Percentiles rank a stretch among this genome's conserved stretches.
Evolutionary conservation across 225 moss, liverwort and hornwort genomes (phyloP).

Genomic region (Polytrichum formosum): DNA sequence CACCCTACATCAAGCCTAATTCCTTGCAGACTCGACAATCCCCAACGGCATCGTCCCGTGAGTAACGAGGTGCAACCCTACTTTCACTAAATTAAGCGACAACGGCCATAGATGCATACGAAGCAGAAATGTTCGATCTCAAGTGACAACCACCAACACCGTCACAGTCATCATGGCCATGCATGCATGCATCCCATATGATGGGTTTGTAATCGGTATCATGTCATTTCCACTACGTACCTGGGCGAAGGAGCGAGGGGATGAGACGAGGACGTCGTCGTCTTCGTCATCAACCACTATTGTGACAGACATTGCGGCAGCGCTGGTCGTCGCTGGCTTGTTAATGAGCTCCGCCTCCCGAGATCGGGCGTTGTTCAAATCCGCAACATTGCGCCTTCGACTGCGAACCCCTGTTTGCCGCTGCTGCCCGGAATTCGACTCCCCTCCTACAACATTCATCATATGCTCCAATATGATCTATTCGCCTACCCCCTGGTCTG

Average conservation of each 20-base stretch:
- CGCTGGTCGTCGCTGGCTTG: conserved; percentile 13
- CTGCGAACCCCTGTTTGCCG: conserved; percentile 31
- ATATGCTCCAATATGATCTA: neutral
- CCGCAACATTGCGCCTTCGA: conserved; percentile 25
- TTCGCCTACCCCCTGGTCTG: neutral
- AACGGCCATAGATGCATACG: too few species aligned
- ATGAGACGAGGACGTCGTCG: conserved; percentile 50
- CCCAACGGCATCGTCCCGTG: too few species aligned
- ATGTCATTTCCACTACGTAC: conserved; percentile 9
- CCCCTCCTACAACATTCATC: conserved; percentile 29
- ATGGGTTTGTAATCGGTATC: too few species aligned
- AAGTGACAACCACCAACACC: too few species aligned
- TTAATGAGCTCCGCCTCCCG: conserved; percentile 14
- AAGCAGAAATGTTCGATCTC: too few species aligned
- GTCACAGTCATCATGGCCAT: too few species aligned
- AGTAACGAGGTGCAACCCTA: too few species aligned
- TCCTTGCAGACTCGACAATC: too few species aligned
- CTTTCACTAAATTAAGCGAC: too few species aligned
- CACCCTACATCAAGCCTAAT: too few species aligned
- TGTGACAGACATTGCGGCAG: conserved; percentile 31
- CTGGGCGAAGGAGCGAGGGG: conserved; percentile 57
- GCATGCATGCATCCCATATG: too few species aligned
- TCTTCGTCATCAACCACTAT: conserved; percentile 60
- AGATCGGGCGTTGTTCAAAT: conserved; percentile 19
- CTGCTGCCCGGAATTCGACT: conserved; percentile 33